These are phyloP conservation scores for Schwanniomyces sp. DNA, from an alignment of 805 yeast genomes.

Conservation along the genomic window DNA sequence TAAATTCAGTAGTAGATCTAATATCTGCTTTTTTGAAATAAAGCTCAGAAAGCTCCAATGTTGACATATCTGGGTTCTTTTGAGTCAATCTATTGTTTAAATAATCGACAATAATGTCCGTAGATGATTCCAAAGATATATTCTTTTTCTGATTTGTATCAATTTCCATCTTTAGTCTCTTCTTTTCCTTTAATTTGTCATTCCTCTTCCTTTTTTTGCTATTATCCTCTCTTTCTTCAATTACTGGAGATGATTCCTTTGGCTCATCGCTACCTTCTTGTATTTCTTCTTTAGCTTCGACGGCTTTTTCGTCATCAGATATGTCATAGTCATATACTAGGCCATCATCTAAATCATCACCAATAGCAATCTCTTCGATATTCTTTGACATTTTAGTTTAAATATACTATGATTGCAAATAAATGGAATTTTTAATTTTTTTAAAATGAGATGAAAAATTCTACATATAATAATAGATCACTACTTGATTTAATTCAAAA, in stretches of 20 bases:
- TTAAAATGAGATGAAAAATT: neutral
- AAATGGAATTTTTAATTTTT: neutral
- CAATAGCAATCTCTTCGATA: conserved; percentile 18
- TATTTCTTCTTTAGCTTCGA: conserved; percentile 10
- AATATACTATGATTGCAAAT: neutral
- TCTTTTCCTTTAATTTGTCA: conserved; percentile 60
- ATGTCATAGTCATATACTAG: conserved; percentile 57
- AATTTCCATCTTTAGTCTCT: conserved; percentile 63
- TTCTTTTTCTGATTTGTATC: conserved; percentile 58
- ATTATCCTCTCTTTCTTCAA: conserved; percentile 7
- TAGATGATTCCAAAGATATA: conserved; percentile 49
- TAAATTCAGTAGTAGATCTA: conserved; percentile 59
- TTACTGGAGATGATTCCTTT: conserved; percentile 24
- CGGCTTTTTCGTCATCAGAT: conserved; percentile 19
- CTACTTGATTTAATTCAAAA: too few species aligned
- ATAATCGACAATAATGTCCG: conserved; percentile 66
- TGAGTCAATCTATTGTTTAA: conserved; percentile 61
- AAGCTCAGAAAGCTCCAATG: conserved; percentile 70
- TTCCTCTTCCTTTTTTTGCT: conserved; percentile 19
- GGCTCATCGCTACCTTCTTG: conserved; percentile 25
- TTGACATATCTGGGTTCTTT: conserved; percentile 64
- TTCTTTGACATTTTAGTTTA: neutral
- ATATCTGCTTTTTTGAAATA: conserved; percentile 58
- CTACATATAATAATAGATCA: too few species aligned
- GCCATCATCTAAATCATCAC: conserved; percentile 81